These are phyloP conservation scores for Zychaea mexicana DNA, from an alignment of 371 early-diverging fungal genomes.

Conservation along the genomic window DNA sequence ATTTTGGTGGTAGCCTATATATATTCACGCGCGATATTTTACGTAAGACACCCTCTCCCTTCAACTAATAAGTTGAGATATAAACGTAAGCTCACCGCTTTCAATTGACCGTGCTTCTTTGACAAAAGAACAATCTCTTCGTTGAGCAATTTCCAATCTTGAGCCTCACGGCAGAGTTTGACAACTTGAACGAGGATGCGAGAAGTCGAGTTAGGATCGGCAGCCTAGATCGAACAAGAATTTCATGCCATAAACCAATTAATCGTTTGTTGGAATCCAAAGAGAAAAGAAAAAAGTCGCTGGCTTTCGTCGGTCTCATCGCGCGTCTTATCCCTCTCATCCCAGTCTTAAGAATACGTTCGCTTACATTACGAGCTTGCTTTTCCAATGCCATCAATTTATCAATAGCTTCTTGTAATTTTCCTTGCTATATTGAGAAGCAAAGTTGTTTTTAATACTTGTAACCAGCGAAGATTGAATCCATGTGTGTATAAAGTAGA, in stretches of 20 bases:
- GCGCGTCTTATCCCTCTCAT: neutral
- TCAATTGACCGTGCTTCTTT: slow-evolving; percentile 96
- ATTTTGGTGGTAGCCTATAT: slow-evolving; percentile 88
- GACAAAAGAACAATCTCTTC: slow-evolving; percentile 88
- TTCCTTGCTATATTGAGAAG: slow-evolving; percentile 69
- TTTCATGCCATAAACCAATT: too few relatives aligned
- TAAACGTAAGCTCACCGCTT: slow-evolving; percentile 79
- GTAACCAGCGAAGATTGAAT: too few relatives aligned
- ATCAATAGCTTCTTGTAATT: slow-evolving; percentile 83
- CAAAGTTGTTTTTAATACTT: too few relatives aligned
- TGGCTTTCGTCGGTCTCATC: too few relatives aligned
- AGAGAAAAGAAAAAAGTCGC: too few relatives aligned
- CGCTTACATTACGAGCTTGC: slow-evolving; percentile 83
- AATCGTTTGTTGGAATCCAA: too few relatives aligned
- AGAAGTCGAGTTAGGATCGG: slow-evolving; percentile 86
- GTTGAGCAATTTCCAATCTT: slow-evolving; percentile 88
- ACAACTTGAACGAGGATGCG: slow-evolving; percentile 84
- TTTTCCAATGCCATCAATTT: slow-evolving; percentile 81
- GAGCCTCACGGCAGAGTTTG: slow-evolving; percentile 69
- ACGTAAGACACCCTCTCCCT: neutral
- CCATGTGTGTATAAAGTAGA: neutral
- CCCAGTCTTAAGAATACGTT: neutral
- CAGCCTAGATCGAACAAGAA: slow-evolving; percentile 75
- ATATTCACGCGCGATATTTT: neutral
- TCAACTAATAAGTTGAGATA: neutral